Conservation (phyloP, 352 stramenopile species). For the Globisporangium lucens region DNA sequence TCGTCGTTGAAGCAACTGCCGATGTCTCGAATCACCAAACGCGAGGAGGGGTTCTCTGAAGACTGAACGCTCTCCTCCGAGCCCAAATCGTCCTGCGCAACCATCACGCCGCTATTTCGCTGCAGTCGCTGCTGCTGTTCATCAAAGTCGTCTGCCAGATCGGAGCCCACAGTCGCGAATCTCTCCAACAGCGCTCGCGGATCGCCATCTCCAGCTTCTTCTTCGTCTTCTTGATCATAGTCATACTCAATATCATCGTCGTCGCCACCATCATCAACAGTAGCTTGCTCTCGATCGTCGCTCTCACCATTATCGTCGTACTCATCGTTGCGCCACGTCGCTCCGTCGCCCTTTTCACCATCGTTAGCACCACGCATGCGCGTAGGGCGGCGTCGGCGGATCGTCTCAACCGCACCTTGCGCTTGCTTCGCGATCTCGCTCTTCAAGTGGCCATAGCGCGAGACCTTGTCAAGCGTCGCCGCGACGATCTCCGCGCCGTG, state of each 20-base stretch:
- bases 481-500: conserved; percentile 25
- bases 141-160: conserved; percentile 1
- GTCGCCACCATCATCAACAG: no score
- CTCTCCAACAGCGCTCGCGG: conserved; percentile 14
- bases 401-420: neutral
- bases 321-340: neutral
- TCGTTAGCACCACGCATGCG: neutral
- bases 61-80: conserved; percentile 3
- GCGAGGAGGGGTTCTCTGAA: conserved; percentile 10
- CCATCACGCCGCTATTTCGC: neutral
- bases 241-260: neutral
- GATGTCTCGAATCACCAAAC: conserved; percentile 41
- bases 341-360: conserved; percentile 6
- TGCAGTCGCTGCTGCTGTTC: neutral
- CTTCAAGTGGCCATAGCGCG: neutral
- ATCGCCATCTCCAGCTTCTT: neutral
- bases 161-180: neutral
- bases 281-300: neutral
- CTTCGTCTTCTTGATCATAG: neutral
- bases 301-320: neutral
- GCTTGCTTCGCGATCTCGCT: conserved; percentile 10
- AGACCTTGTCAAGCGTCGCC: neutral
- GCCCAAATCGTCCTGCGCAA: neutral
- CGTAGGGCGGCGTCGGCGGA: conserved; percentile 4
- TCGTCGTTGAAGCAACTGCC: conserved; percentile 17